Base-by-base conservation (phyloP, 768 basidiomycete species). In the Nidularia sp. region DNA sequence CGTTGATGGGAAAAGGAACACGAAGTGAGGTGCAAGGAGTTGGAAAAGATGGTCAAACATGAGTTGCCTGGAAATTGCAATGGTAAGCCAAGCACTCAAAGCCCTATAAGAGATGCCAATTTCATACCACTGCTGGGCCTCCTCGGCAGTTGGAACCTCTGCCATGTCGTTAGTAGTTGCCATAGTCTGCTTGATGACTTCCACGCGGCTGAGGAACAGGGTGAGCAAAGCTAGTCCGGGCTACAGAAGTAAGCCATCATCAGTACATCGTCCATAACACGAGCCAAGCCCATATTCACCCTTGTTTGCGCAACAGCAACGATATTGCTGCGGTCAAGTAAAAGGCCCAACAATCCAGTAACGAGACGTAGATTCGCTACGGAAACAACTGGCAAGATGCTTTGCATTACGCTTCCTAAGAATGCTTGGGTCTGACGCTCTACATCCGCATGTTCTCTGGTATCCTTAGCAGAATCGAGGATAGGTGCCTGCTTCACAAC, bases 401-500 rank as follows among this genome's bases (percentile, higher is more conserved):
- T 90, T 55, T 95, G 93, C 57, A 98, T 72, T 9, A 97, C 86
- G 50, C 86, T 87, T 47, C 82, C 80, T 46, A 96, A 73, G 70
- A 98, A 98, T 0, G 85, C 86, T 58, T 96, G 90, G 0, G 93
- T 95, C 67, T 96, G 91, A n/a, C 78, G 75, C 58, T 97, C 94
- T 10, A 88, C 80, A 34, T 92, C 90, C 42, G 73, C 71, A 45
- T 80, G 78, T 58, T 84, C 84, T 2, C 70, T 60, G 3, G 79
- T 79, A 57, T 89, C 84, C 54, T 88, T 77, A 0, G 81, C 62
- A 1, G 78, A 70, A 65, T 90, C 96, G 34, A 90, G 80, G 13
- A 88, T 55, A 36, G 82, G 81, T 3, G 93, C 89, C 48, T 90
- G 74, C 57, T 78, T 77, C 47, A 98, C 86, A 13, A 98, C 93